Conservation (phyloP, 2,329 filamentous ascomycete species). For the Trichoderma atrobrunneum region DNA sequence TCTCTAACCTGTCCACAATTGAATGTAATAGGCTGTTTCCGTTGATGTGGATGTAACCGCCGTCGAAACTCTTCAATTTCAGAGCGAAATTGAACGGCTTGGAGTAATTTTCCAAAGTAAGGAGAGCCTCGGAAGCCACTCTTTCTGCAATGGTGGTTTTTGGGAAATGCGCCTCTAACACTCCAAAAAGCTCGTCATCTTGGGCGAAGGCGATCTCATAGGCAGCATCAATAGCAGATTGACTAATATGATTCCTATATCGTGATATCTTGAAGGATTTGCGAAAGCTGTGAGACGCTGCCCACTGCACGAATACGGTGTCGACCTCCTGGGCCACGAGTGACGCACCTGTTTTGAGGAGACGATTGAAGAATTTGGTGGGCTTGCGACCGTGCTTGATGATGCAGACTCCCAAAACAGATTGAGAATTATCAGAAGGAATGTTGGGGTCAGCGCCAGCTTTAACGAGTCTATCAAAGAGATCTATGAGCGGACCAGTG, state of each 20-base stretch:
- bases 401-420: conserved; percentile 2
- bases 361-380: neutral
- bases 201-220: neutral
- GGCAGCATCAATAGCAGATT: neutral
- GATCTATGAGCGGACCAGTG: neutral
- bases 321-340: conserved; percentile 3
- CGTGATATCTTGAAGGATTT: neutral
- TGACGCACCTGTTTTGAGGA: neutral
- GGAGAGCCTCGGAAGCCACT: neutral
- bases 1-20: conserved; percentile 10
- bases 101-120: neutral
- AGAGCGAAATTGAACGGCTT: neutral
- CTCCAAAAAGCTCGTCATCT: neutral
- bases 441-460: neutral
- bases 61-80: neutral
- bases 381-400: neutral
- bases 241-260: neutral
- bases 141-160: neutral
- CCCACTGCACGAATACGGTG: conserved; percentile 1
- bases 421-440: neutral
- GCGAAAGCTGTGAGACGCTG: neutral
- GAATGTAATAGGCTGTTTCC: conserved; percentile 14
- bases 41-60: neutral
- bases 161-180: neutral
- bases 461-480: neutral